phyloP scores from a whole-genome alignment of 495 filamentous ascomycete species.

The Penicillium paxilli region DNA sequence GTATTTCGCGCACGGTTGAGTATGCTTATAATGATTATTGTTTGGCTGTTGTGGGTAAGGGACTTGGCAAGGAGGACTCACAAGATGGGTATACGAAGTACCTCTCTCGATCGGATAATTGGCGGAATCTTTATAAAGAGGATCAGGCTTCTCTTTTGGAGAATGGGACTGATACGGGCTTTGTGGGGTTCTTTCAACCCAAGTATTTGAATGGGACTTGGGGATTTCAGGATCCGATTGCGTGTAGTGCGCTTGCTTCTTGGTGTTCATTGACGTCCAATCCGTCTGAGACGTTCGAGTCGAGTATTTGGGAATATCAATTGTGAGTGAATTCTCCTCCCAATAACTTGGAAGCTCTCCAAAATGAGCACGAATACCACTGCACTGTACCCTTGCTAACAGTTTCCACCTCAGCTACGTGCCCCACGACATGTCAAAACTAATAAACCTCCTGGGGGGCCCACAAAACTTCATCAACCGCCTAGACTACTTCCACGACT shows the following conservation, averaged over 20 bases:
- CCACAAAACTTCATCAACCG: slow-evolving; percentile 57
- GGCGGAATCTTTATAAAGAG: slow-evolving; percentile 66
- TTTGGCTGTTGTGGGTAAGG: slow-evolving; percentile 60
- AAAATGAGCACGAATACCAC: no score
- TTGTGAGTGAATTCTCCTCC: slow-evolving; percentile 38
- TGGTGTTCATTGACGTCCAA: slow-evolving; percentile 64
- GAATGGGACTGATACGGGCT: slow-evolving; percentile 61
- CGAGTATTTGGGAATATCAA: slow-evolving; percentile 69
- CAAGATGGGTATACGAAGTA: slow-evolving; percentile 59
- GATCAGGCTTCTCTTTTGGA: slow-evolving; percentile 56
- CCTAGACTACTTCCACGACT: slow-evolving; percentile 67
- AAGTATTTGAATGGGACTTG: slow-evolving; percentile 64
- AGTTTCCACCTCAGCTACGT: slow-evolving; percentile 54
- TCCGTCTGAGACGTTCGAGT: slow-evolving; percentile 71
- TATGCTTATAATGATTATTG: slow-evolving; percentile 78
- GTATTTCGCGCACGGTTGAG: slow-evolving; percentile 70
- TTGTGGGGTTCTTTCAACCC: slow-evolving; percentile 69
- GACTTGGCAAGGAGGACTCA: slow-evolving; percentile 57
- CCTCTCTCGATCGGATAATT: slow-evolving; percentile 58
- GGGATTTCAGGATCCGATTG: slow-evolving; percentile 69
- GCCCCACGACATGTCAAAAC: slow-evolving; percentile 65
- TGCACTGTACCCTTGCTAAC: no score
- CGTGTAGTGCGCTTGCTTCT: slow-evolving; percentile 56
- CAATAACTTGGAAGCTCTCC: no score
- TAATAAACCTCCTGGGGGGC: slow-evolving; percentile 63